Evolutionary conservation across 2,329 filamentous ascomycete species (phyloP).

Genomic region (Fusarium pseudograminearum): DNA sequence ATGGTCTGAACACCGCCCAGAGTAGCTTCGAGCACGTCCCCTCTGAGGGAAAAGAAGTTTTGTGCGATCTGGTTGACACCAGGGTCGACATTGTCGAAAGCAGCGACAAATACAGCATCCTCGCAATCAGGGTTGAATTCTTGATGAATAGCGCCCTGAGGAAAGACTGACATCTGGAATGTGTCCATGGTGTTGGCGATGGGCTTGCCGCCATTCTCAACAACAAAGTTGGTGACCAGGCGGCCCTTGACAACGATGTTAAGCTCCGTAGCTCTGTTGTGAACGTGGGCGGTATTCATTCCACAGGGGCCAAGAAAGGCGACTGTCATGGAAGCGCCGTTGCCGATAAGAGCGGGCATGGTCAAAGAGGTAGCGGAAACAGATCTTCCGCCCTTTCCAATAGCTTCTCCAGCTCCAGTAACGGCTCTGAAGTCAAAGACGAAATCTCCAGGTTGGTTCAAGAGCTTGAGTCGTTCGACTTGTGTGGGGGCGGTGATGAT

Average conservation of each 20-base stretch:
- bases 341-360: constrained; percentile 27
- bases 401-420: neutral
- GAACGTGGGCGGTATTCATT: constrained; percentile 26
- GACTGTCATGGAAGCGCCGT: constrained; percentile 21
- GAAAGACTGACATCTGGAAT: constrained; percentile 62
- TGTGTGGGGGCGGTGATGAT: constrained; percentile 50
- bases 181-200: constrained; percentile 54
- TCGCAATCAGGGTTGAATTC: constrained; percentile 65
- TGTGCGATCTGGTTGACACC: constrained; percentile 61
- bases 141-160: constrained; percentile 62
- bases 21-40: neutral
- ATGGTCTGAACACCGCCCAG: constrained; percentile 5
- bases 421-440: constrained; percentile 20
- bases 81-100: constrained; percentile 60
- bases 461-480: constrained; percentile 50
- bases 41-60: constrained; percentile 14
- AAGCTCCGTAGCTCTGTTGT: constrained; percentile 16
- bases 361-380: constrained; percentile 16
- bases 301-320: constrained; percentile 16
- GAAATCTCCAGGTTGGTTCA: constrained; percentile 12
- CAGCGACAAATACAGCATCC: constrained; percentile 61
- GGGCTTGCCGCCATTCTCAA: constrained; percentile 37
- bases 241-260: constrained; percentile 28
- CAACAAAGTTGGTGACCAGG: constrained; percentile 14
- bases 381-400: constrained; percentile 8